Conservation (phyloP, 1,139 yeast species). For the Pichia sp. region DNA sequence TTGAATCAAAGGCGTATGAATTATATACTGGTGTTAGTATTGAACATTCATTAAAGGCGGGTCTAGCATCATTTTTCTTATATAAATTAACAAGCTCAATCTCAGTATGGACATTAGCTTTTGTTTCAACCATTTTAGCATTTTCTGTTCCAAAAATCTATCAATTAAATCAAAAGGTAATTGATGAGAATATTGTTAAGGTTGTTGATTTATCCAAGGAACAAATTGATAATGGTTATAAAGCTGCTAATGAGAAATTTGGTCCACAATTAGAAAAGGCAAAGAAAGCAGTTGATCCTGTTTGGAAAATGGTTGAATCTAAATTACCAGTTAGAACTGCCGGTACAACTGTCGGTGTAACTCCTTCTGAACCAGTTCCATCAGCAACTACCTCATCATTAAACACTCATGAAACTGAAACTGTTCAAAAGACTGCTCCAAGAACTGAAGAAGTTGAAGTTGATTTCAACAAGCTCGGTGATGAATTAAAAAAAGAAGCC, state of each 20-base stretch:
- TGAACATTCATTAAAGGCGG: constrained; percentile 66
- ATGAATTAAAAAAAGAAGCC: constrained; percentile 17
- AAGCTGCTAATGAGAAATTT: constrained; percentile 47
- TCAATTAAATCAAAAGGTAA: constrained; percentile 66
- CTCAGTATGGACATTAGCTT: constrained; percentile 62
- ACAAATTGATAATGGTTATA: constrained; percentile 47
- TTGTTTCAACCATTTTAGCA: constrained; percentile 50
- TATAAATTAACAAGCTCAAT: constrained; percentile 73
- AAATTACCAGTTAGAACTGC: constrained; percentile 68
- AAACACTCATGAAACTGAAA: constrained; percentile 7
- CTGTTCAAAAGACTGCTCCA: constrained; percentile 6
- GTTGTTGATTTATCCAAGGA: constrained; percentile 50
- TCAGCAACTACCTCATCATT: constrained; percentile 21
- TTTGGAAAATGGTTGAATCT: constrained; percentile 50
- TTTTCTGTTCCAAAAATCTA: constrained; percentile 77
- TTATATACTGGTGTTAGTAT: constrained; percentile 61
- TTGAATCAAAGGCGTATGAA: constrained; percentile 49
- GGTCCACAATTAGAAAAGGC: constrained; percentile 39
- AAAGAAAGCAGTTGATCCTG: constrained; percentile 58
- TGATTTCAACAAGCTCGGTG: constrained; percentile 19
- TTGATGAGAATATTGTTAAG: constrained; percentile 65
- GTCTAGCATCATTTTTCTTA: constrained; percentile 55
- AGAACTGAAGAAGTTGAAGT: constrained; percentile 11
- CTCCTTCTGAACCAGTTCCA: constrained; percentile 36
- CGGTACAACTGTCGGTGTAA: constrained; percentile 61